A percentile compares a stretch with the other conserved stretches of the same genome.
Conservation (phyloP, 2,329 filamentous ascomycete species). For the Podosphaera xanthii region DNA sequence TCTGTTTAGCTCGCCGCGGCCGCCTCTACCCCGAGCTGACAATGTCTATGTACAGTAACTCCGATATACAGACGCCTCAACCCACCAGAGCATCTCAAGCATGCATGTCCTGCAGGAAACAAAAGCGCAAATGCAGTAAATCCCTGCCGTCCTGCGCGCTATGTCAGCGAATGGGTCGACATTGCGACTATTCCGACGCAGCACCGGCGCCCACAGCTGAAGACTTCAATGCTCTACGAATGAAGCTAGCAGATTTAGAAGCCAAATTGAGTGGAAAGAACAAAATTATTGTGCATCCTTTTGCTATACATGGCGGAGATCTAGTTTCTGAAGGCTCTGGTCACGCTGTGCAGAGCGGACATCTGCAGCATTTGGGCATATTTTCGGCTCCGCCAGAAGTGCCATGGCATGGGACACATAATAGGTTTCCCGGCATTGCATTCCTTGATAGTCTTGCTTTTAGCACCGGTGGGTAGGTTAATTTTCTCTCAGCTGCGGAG, state of each 20-base stretch:
- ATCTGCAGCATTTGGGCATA: background rate
- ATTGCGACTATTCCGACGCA: slow-evolving; percentile 21
- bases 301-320: slow-evolving; percentile 9
- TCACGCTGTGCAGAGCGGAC: background rate
- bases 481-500: background rate
- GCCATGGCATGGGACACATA: slow-evolving; percentile 12
- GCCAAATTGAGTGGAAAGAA: slow-evolving; percentile 14
- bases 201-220: slow-evolving; percentile 18
- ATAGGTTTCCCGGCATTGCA: slow-evolving; percentile 21
- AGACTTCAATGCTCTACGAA: slow-evolving; percentile 19
- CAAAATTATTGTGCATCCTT: slow-evolving; percentile 6
- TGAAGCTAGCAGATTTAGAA: slow-evolving; percentile 20
- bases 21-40: background rate
- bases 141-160: slow-evolving; percentile 23
- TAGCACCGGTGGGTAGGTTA: slow-evolving; percentile 15
- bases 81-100: slow-evolving; percentile 19
- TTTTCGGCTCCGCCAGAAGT: slow-evolving; percentile 10
- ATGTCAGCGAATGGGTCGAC: slow-evolving; percentile 21
- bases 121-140: slow-evolving; percentile 31
- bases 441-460: slow-evolving; percentile 23
- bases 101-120: slow-evolving; percentile 22
- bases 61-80: slow-evolving; percentile 3
- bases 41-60: background rate
- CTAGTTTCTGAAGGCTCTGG: background rate
- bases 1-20: background rate